phyloP scores from a whole-genome alignment of 371 early-diverging fungal genomes.

The Ordospora colligata region DNA sequence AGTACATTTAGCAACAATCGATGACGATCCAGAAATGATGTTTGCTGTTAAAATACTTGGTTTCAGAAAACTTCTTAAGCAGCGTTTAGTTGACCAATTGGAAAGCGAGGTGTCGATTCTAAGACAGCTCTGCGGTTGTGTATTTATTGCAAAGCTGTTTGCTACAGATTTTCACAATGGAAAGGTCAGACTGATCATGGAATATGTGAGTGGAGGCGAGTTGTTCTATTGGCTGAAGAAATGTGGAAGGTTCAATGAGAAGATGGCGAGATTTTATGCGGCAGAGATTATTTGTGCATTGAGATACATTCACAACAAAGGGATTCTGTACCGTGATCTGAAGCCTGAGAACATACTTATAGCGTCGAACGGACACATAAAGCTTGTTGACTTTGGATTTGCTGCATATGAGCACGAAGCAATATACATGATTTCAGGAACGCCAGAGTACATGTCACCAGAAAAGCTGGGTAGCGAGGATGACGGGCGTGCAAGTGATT shows the following conservation, averaged over 20 bases:
- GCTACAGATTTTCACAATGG: slow-evolving; percentile 74
- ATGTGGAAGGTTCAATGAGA: slow-evolving; percentile 58
- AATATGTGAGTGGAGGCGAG: slow-evolving; percentile 86
- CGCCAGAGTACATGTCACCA: slow-evolving; percentile 93
- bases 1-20: slow-evolving; percentile 76
- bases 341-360: slow-evolving; percentile 91
- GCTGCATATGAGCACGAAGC: slow-evolving; percentile 77
- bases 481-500: slow-evolving; percentile 85
- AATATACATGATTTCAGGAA: slow-evolving; percentile 70
- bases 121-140: slow-evolving; percentile 71
- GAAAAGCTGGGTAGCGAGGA: slow-evolving; percentile 86
- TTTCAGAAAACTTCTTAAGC: slow-evolving; percentile 77
- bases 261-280: slow-evolving; percentile 82
- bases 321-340: slow-evolving; percentile 88
- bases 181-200: slow-evolving; percentile 77
- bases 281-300: slow-evolving; percentile 92
- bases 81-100: slow-evolving; percentile 90
- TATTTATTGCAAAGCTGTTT: slow-evolving; percentile 81
- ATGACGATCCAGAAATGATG: slow-evolving; percentile 62
- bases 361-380: slow-evolving; percentile 81
- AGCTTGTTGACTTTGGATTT: slow-evolving; percentile 96
- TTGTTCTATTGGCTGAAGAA: slow-evolving; percentile 80
- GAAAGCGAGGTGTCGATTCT: slow-evolving; percentile 85
- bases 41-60: slow-evolving; percentile 86
- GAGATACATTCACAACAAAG: slow-evolving; percentile 85